Percentiles rank a stretch among this genome's conserved stretches.
phyloP scores from a whole-genome alignment of 176 grass and related monocot species.

The Zizania latifolia region DNA sequence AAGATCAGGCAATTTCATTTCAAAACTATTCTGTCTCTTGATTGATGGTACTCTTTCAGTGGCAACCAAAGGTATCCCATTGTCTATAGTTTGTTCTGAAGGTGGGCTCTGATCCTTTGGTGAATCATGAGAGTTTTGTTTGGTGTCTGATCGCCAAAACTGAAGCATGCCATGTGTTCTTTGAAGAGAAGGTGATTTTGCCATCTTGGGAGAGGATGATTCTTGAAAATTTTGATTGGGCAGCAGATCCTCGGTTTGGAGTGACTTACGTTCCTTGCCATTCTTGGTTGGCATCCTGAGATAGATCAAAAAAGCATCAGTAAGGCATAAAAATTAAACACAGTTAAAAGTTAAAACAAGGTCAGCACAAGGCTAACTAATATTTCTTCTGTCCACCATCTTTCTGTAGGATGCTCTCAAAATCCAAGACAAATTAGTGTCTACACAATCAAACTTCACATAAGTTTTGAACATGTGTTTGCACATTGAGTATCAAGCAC shows the following conservation, averaged over 20 bases:
- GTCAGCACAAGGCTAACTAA: not conserved
- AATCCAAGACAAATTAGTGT: not conserved
- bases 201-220: constrained; percentile 85
- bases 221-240: constrained; percentile 52
- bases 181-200: constrained; percentile 96
- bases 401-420: not conserved
- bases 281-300: constrained; percentile 87
- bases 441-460: not conserved
- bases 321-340: not conserved
- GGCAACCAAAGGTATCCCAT: constrained; percentile 48
- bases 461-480: not conserved
- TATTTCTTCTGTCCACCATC: not conserved
- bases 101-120: constrained; percentile 76
- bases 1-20: constrained; percentile 84
- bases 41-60: constrained; percentile 66
- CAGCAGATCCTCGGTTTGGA: constrained; percentile 65
- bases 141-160: constrained; percentile 59
- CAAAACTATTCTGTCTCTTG: constrained; percentile 91
- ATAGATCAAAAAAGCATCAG: constrained; percentile 27
- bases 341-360: not conserved
- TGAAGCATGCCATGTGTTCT: constrained; percentile 67
- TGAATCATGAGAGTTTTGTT: constrained; percentile 78
- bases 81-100: constrained; percentile 61
- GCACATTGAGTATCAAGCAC: not conserved
- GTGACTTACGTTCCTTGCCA: constrained; percentile 44